Percentiles rank a stretch among this genome's conserved stretches.
phyloP scores from a whole-genome alignment of 2,329 filamentous ascomycete genomes.

The Fusarium torreyae region DNA sequence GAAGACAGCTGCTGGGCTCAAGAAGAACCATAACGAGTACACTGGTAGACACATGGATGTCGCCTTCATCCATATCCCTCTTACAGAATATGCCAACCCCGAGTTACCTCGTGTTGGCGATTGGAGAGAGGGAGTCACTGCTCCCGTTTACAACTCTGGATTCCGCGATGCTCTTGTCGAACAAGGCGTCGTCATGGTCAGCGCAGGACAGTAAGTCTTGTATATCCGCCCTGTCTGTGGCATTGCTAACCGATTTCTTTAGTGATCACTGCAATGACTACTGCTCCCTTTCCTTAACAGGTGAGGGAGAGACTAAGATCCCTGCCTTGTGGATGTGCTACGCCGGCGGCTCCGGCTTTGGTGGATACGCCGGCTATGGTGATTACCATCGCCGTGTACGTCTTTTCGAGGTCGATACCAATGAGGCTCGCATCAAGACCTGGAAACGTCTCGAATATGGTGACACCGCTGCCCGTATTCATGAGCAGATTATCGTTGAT shows the following conservation, averaged over 20 bases:
- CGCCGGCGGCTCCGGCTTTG: constrained; percentile 90
- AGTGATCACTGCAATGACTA: constrained; percentile 98
- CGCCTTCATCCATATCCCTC: constrained; percentile 96
- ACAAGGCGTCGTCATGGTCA: constrained; percentile 87
- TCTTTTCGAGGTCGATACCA: constrained; percentile 94
- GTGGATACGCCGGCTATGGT: constrained; percentile 93
- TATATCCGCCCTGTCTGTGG: not conserved
- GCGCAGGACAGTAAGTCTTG: constrained; percentile 86
- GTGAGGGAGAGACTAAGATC: constrained; percentile 62
- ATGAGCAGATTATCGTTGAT: constrained; percentile 78
- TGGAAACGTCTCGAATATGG: constrained; percentile 90
- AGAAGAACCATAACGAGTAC: constrained; percentile 85
- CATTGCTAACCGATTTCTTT: constrained; percentile 43
- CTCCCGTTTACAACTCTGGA: constrained; percentile 90
- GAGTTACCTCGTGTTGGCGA: constrained; percentile 74
- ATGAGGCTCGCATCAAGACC: constrained; percentile 87
- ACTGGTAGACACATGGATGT: constrained; percentile 94
- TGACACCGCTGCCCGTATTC: constrained; percentile 67
- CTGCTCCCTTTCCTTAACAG: constrained; percentile 77
- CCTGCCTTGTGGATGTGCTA: constrained; percentile 98
- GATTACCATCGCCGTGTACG: constrained; percentile 87
- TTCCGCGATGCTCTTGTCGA: constrained; percentile 92
- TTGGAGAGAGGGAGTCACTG: constrained; percentile 88
- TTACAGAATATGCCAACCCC: constrained; percentile 85
- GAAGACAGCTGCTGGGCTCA: constrained; percentile 79